Percentiles rank a stretch among this genome's conserved stretches.
These are phyloP conservation scores for Candida pseudoglaebosa DNA, from an alignment of 805 yeast genomes.

Conservation along the genomic window DNA sequence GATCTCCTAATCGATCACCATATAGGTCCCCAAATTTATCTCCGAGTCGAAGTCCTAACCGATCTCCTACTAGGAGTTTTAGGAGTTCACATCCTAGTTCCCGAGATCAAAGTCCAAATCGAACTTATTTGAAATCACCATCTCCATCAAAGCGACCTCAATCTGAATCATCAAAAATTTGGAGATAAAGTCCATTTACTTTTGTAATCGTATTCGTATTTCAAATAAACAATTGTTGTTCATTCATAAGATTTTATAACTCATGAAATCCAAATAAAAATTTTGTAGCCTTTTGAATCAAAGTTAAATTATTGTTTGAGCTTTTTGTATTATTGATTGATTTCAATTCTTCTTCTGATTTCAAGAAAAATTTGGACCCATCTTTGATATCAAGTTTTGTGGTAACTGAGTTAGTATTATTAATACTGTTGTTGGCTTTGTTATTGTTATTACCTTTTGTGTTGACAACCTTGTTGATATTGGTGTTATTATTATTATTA, in stretches of 20 bases:
- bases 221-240: too few relatives aligned
- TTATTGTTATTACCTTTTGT: too few relatives aligned
- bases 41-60: conserved; percentile 7
- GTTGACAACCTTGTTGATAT: neutral
- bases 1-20: conserved; percentile 6
- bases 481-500: conserved; percentile 1
- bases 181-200: conserved; percentile 1
- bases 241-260: conserved; percentile 20
- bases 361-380: conserved; percentile 35
- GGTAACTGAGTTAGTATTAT: conserved; percentile 13
- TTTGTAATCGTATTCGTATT: too few relatives aligned
- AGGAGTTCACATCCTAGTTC: neutral
- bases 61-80: conserved; percentile 7
- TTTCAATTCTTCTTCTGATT: conserved; percentile 6
- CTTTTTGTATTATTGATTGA: conserved; percentile 9
- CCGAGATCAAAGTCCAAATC: conserved; percentile 4
- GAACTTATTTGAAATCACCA: conserved; percentile 7
- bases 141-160: conserved; percentile 5
- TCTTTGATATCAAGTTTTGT: conserved; percentile 35
- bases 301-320: conserved; percentile 22
- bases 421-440: neutral
- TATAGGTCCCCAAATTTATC: conserved; percentile 4
- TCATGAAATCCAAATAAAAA: conserved; percentile 43
- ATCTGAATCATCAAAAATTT: conserved; percentile 1
- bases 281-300: conserved; percentile 29